These are phyloP conservation scores for Trametes cinnabarina DNA, from an alignment of 768 basidiomycete genomes.

Conservation along the genomic window DNA sequence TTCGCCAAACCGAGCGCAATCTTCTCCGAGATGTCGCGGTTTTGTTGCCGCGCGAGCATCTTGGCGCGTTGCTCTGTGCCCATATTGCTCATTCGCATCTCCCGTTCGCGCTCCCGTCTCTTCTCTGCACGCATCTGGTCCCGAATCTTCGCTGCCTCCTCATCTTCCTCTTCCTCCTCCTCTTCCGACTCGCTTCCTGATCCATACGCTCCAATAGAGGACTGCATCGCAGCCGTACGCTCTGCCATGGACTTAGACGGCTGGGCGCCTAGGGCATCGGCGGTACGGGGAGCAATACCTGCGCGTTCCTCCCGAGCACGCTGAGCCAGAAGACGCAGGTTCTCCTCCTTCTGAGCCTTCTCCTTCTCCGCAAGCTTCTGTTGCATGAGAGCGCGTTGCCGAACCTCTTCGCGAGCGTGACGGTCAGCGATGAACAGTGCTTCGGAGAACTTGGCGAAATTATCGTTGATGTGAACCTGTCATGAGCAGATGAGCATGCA, in stretches of 20 bases:
- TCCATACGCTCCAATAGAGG: constrained; percentile 81
- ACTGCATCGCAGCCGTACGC: constrained; percentile 68
- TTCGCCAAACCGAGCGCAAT: constrained; percentile 97
- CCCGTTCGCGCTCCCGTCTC: constrained; percentile 89
- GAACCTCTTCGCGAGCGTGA: constrained; percentile 96
- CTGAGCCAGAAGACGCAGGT: constrained; percentile 89
- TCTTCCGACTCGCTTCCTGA: constrained; percentile 68
- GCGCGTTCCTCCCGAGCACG: constrained; percentile 92
- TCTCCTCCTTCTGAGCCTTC: constrained; percentile 96
- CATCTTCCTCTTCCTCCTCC: constrained; percentile 59
- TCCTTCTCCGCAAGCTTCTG: constrained; percentile 97
- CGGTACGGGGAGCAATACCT: constrained; percentile 52
- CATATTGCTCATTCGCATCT: constrained; percentile 99
- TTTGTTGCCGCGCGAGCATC: constrained; percentile 92
- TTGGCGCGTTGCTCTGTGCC: constrained; percentile 95
- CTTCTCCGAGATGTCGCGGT: constrained; percentile 99
- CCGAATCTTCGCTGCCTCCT: constrained; percentile 81
- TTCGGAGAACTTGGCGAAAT: constrained; percentile 98
- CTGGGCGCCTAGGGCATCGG: constrained; percentile 16
- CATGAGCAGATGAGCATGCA: no score
- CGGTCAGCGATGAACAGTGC: constrained; percentile 93
- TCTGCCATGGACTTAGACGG: constrained; percentile 60
- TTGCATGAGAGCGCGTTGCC: constrained; percentile 95
- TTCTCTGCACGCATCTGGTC: constrained; percentile 92
- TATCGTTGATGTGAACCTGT: constrained; percentile 97